Evolutionary conservation across 2,329 filamentous ascomycete genomes (phyloP), one percentile per base, ranked within the genome.

Genomic region (Ceratocystis lukuohia): DNA sequence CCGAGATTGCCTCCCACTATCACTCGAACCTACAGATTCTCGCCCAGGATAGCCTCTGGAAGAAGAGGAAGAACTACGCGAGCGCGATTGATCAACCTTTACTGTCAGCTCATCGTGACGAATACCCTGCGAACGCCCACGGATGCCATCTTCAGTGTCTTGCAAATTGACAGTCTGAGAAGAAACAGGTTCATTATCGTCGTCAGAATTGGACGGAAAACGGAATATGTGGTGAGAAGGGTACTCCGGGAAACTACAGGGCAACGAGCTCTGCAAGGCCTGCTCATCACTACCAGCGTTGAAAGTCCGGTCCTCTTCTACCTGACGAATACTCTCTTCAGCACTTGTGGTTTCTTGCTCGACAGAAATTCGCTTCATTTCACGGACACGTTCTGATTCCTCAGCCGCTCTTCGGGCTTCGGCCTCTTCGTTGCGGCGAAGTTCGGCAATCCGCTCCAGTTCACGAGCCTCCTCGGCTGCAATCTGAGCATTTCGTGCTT

Each of bases 401-500:
- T 59, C 28, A 2, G 25, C 28, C 15, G 28, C 28, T 59, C 56
- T 59, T 59, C 56, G 56, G 28, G 56, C 56, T 59, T 59, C 28
- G 2, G 56, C 56, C 22, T 59, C 56, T 8, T 59, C 56, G 37
- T n/a, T 59, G 15, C 56, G 56, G 28, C 56, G 56, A 20, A 33
- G 25, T 59, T 33, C 44, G 15, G 41, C 20, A 63, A 63, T 20
- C 28, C 44, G 46, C 20, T 59, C 56, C 56, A 33, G 56, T 37
- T 37, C 56, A 37, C 56, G 56, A 33, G 56, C 56, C 30, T 59
- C 56, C 30, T 59, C 28, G 30, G 56, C 56, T 4, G 61, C 61
- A 44, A 48, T 48, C 25, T 48, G 20, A 8, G 61, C 44, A 17
- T 28, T 48, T 5, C 61, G 61, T 17, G 37, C 44, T 25, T 50